Conservation (phyloP, 2,329 filamentous ascomycete species). For the Pestalotiopsis sp. region DNA sequence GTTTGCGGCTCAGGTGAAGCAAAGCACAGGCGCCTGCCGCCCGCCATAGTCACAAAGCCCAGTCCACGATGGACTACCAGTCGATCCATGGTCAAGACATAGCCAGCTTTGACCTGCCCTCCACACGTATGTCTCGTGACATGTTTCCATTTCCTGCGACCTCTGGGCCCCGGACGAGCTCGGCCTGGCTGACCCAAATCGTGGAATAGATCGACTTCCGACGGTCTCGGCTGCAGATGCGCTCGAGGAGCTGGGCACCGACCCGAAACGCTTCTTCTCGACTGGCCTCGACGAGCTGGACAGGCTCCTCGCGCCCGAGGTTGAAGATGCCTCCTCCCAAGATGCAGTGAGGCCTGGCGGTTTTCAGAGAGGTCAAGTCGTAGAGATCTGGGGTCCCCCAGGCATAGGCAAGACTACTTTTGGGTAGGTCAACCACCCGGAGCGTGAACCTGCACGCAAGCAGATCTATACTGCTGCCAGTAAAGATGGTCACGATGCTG, state of each 20-base stretch:
- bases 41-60: background rate
- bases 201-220: conserved; percentile 67
- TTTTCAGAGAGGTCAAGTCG: conserved; percentile 75
- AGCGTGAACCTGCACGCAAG: background rate
- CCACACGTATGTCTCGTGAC: conserved; percentile 48
- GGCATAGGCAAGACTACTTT: conserved; percentile 85
- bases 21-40: background rate
- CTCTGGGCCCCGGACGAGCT: conserved; percentile 7
- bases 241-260: conserved; percentile 60
- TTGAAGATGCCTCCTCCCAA: conserved; percentile 22
- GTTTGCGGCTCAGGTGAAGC: background rate
- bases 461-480: background rate
- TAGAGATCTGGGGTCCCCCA: conserved; percentile 86
- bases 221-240: conserved; percentile 77
- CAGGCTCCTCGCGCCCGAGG: conserved; percentile 38
- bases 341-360: conserved; percentile 48
- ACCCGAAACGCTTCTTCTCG: conserved; percentile 53
- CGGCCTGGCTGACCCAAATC: background rate
- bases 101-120: conserved; percentile 60
- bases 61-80: conserved; percentile 56
- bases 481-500: background rate
- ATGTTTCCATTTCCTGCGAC: background rate
- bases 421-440: conserved; percentile 58
- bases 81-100: conserved; percentile 62
- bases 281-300: conserved; percentile 61